Percentiles rank a stretch among this genome's conserved stretches.
phyloP scores from a whole-genome alignment of 768 basidiomycete species.

The Pisolithus albus region DNA sequence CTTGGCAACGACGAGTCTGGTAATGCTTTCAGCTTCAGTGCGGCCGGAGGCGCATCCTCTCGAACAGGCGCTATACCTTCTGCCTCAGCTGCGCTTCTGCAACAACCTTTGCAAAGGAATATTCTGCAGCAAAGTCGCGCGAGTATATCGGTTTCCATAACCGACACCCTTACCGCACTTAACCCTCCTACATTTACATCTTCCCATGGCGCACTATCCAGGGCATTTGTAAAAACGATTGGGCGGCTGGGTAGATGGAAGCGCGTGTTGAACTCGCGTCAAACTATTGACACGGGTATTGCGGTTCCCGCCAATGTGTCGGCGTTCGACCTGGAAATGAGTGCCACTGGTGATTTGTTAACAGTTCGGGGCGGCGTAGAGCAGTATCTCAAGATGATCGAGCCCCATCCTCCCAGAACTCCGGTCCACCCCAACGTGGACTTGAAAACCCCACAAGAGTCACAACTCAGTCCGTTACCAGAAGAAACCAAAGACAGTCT shows the following conservation, averaged over 20 bases:
- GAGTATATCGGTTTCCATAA: constrained; percentile 21
- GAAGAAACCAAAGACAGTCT: constrained; percentile 1
- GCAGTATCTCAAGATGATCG: constrained; percentile 55
- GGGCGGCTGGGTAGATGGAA: constrained; percentile 79
- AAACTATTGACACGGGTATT: constrained; percentile 30
- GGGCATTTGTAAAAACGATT: constrained; percentile 75
- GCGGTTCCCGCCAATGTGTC: constrained; percentile 45
- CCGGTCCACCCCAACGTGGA: background rate
- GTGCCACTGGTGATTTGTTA: constrained; percentile 53
- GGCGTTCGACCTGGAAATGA: constrained; percentile 65
- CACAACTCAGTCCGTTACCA: background rate
- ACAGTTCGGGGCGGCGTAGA: constrained; percentile 58
- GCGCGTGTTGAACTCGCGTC: constrained; percentile 57
- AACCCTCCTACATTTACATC: constrained; percentile 36
- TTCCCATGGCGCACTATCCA: constrained; percentile 60
- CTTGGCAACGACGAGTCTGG: constrained; percentile 34
- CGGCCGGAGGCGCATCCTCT: constrained; percentile 22
- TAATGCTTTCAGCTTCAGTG: constrained; percentile 36
- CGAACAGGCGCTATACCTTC: constrained; percentile 45
- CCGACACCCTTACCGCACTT: constrained; percentile 16
- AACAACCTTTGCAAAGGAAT: constrained; percentile 52
- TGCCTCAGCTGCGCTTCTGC: constrained; percentile 55
- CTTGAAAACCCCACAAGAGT: background rate
- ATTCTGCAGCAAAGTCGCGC: constrained; percentile 42
- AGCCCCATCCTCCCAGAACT: constrained; percentile 23